Evolutionary conservation across 1,284 basidiomycete species (phyloP).

Genomic region (Apiotrichum brassicae): DNA sequence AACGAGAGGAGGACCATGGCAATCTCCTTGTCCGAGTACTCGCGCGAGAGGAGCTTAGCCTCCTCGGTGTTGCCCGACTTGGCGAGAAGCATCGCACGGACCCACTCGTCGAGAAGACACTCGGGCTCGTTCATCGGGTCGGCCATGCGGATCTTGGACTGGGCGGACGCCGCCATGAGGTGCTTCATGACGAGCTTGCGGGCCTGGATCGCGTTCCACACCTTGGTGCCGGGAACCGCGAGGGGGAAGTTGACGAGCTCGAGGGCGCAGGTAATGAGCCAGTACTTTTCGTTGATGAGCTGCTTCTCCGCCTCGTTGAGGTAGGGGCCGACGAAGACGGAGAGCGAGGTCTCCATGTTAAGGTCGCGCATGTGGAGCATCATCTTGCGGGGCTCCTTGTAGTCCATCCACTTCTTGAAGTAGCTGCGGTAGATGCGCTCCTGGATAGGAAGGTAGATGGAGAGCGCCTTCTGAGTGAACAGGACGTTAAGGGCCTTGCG

Average conservation of each 20-base stretch:
- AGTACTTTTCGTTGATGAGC: slow-evolving; percentile 90
- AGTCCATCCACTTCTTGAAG: slow-evolving; percentile 61
- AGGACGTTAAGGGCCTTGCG: slow-evolving; percentile 84
- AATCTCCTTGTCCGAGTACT: slow-evolving; percentile 93
- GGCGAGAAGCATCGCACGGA: slow-evolving; percentile 61
- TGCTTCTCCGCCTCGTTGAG: slow-evolving; percentile 69
- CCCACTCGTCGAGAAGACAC: slow-evolving; percentile 93
- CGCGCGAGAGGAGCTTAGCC: slow-evolving; percentile 52
- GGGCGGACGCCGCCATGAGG: slow-evolving; percentile 71
- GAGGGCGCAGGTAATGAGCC: slow-evolving; percentile 88
- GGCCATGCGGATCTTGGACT: slow-evolving; percentile 78
- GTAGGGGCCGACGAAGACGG: slow-evolving; percentile 89
- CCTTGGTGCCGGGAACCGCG: slow-evolving; percentile 91
- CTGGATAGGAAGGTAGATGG: slow-evolving; percentile 81
- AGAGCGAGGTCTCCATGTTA: slow-evolving; percentile 96
- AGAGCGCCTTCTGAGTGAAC: slow-evolving; percentile 91
- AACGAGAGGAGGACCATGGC: slow-evolving; percentile 94
- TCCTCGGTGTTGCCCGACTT: slow-evolving; percentile 56
- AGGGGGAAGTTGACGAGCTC: slow-evolving; percentile 99
- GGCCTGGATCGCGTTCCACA: slow-evolving; percentile 89
- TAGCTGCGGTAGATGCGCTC: slow-evolving; percentile 77
- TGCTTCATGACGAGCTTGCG: slow-evolving; percentile 82
- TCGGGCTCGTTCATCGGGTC: slow-evolving; percentile 66
- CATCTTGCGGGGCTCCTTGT: slow-evolving; percentile 55
- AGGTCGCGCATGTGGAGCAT: slow-evolving; percentile 88